Percentiles rank a stretch among this genome's conserved stretches.
Evolutionary conservation across 371 early-diverging fungal genomes (phyloP).

Genomic region (Mortierella sp.): DNA sequence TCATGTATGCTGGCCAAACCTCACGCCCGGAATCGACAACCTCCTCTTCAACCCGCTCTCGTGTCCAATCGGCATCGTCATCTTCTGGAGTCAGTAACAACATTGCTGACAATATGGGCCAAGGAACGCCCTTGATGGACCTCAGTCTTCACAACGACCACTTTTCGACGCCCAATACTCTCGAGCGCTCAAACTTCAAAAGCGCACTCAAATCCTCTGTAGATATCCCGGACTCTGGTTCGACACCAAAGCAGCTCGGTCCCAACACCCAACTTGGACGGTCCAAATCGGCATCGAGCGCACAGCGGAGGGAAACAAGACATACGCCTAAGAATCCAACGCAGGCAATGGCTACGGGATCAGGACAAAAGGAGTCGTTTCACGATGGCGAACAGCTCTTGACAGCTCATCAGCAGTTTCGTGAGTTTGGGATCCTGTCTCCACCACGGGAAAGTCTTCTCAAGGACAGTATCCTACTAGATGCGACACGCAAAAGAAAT

Average conservation of each 20-base stretch:
- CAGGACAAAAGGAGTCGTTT: not conserved
- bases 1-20: slow-evolving; percentile 30
- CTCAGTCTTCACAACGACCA: slow-evolving; percentile 1
- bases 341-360: not conserved
- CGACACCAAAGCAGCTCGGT: not conserved
- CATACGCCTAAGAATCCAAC: not conserved
- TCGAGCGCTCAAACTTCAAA: slow-evolving; percentile 23
- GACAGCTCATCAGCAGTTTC: slow-evolving; percentile 3
- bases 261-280: slow-evolving; percentile 14
- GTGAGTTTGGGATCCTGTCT: slow-evolving; percentile 17
- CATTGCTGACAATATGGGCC: not conserved
- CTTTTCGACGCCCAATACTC: slow-evolving; percentile 22
- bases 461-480: not conserved
- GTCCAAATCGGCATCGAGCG: slow-evolving; percentile 27
- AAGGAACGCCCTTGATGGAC: not conserved
- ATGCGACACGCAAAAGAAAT: not conserved
- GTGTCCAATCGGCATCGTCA: not conserved
- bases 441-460: slow-evolving; percentile 8
- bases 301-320: slow-evolving; percentile 7
- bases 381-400: slow-evolving; percentile 18
- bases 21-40: not conserved
- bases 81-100: not conserved
- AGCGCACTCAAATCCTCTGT: not conserved
- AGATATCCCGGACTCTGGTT: not conserved
- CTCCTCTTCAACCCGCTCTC: not conserved